A percentile compares a stretch with the other conserved stretches of the same genome.
Conservation (phyloP, 352 stramenopile genomes). For the Phytophthora uliginosa region DNA sequence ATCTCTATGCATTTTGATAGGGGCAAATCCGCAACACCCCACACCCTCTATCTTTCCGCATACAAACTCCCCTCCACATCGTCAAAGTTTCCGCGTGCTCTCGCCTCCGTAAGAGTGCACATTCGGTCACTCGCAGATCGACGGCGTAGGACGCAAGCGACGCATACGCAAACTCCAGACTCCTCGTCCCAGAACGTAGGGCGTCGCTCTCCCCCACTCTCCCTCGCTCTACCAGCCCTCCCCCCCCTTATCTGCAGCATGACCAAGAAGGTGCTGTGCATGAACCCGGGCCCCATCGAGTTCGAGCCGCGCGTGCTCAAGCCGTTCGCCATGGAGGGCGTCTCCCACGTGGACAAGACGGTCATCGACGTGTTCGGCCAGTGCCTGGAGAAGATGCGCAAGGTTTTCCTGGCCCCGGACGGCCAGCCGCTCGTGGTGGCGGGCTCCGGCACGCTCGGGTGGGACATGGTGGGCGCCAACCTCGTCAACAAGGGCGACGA, state of each 20-base stretch:
- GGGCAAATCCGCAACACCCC: constrained; percentile 14
- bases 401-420: constrained; percentile 77
- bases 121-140: constrained; percentile 25
- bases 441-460: constrained; percentile 76
- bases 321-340: constrained; percentile 75
- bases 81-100: not conserved
- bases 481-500: constrained; percentile 71
- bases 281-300: constrained; percentile 88
- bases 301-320: constrained; percentile 83
- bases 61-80: not conserved
- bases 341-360: constrained; percentile 85
- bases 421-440: constrained; percentile 78
- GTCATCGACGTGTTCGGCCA: constrained; percentile 83
- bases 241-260: constrained; percentile 34
- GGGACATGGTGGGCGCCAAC: constrained; percentile 88
- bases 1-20: constrained; percentile 32
- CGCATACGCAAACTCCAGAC: not conserved
- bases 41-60: constrained; percentile 3
- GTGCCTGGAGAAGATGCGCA: constrained; percentile 86
- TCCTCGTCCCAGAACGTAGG: not conserved
- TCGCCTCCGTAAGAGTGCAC: not conserved
- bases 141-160: constrained; percentile 22
- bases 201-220: not conserved
- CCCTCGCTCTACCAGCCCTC: not conserved
- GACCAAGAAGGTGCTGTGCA: constrained; percentile 82